These are phyloP conservation scores for Fonsecaea pugnacius DNA, from an alignment of 2,329 filamentous ascomycete genomes.

Conservation along the genomic window DNA sequence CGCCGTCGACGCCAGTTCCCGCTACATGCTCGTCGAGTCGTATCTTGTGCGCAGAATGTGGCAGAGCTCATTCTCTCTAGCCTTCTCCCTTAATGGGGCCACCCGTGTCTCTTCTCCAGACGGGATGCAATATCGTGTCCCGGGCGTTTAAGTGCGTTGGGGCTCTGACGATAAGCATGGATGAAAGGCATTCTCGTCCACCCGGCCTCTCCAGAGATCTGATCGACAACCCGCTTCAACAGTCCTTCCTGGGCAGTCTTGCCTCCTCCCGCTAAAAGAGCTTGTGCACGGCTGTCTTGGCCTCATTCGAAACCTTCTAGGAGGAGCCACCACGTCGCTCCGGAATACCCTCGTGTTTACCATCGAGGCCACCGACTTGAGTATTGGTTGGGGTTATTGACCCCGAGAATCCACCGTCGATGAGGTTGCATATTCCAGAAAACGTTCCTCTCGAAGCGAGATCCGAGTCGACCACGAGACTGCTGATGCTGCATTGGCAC, in stretches of 20 bases:
- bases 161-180: slow-evolving; percentile 5
- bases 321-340: not conserved
- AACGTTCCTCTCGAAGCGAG: slow-evolving; percentile 2
- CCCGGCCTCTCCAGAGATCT: not conserved
- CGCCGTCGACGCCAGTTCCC: slow-evolving; percentile 10
- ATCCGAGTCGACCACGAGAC: not conserved
- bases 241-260: not conserved
- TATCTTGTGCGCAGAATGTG: slow-evolving; percentile 1
- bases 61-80: not conserved
- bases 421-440: slow-evolving; percentile 5
- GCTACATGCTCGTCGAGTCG: not conserved
- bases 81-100: not conserved
- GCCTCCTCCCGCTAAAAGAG: not conserved
- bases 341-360: not conserved
- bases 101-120: not conserved
- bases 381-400: not conserved
- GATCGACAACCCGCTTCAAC: not conserved
- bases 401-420: slow-evolving; percentile 10
- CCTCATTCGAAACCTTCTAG: not conserved
- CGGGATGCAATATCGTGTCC: slow-evolving; percentile 9
- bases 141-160: not conserved
- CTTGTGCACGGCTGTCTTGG: not conserved
- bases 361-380: not conserved
- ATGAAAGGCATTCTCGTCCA: not conserved
- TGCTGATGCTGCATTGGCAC: slow-evolving; percentile 11